Evolutionary conservation across 78 protist species (phyloP), one percentile per base, ranked within the genome.

Genomic region (Parvularia atlantis): DNA sequence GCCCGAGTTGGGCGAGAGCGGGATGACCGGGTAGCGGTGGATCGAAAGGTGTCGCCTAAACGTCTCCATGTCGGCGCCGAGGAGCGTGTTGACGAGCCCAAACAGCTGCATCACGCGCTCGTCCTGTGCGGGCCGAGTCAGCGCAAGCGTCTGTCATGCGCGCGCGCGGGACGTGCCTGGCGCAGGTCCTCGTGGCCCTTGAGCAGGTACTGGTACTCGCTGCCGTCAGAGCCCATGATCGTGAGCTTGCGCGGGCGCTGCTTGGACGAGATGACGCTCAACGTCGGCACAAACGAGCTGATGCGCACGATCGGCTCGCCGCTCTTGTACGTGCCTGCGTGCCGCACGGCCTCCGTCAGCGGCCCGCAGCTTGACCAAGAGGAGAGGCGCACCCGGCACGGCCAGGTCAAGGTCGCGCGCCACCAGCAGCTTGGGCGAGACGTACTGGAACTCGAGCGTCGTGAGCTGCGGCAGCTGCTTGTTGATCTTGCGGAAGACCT

Each of bases 91-190:
- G 46, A 98, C 96, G 31, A 95, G 82, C 33, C 97, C 97, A 78
- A 96, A 93, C 77, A 98, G 84, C 84, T 93, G 95, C 97, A 90
- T 90, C 44, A 93, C 95, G 13, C 97, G 60, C 83, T 93, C 97
- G 56, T 93, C 97, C 77, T 90, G 97, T 41, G n/a, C n/a, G n/a
- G n/a, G n/a, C n/a, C n/a, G n/a, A n/a, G n/a, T n/a, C n/a, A n/a
- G n/a, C n/a, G n/a, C n/a, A n/a, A n/a, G n/a, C n/a, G n/a, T n/a
- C n/a, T n/a, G n/a, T n/a, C n/a, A n/a, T n/a, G n/a, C n/a, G n/a
- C n/a, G n/a, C n/a, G n/a, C n/a, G n/a, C n/a, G n/a, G 28, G 17
- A n/a, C 35, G 11, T 59, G 24, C 64, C 9, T 24, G 64, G 6
- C 95, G 77, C 61, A 90, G 73, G 68, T 97, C 99, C 84, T 97